Percentiles rank a stretch among this genome's conserved stretches.
Conservation (phyloP, 108 stramenopile genomes). For the Skeletonema potamos region DNA sequence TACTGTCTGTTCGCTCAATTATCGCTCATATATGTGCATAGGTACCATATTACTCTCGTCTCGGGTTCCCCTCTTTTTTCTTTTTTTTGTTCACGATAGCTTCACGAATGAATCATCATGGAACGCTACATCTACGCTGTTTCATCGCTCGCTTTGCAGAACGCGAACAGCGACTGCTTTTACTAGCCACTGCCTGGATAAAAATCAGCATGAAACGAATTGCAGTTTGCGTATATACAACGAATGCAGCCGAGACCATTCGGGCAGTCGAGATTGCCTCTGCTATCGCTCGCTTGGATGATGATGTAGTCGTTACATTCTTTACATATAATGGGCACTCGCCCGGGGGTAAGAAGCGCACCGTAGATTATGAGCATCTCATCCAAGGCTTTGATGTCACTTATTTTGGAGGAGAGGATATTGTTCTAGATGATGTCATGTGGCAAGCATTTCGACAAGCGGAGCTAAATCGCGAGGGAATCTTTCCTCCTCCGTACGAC, state of each 20-base stretch:
- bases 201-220: conserved; percentile 7
- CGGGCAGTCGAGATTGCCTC: conserved; percentile 30
- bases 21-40: too few species aligned
- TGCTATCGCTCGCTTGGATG: conserved; percentile 5
- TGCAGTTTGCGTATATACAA: conserved; percentile 33
- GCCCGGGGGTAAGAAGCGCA: conserved; percentile 3
- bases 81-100: too few species aligned
- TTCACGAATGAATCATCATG: too few species aligned
- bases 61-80: too few species aligned
- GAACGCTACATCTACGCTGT: too few species aligned
- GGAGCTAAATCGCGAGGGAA: conserved; percentile 8
- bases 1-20: too few species aligned
- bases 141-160: too few species aligned
- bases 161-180: too few species aligned
- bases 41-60: too few species aligned
- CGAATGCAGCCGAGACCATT: conserved; percentile 23
- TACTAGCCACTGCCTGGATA: neutral
- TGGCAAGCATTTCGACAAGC: conserved; percentile 20
- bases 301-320: conserved; percentile 9
- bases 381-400: conserved; percentile 23
- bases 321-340: conserved; percentile 21
- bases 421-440: conserved; percentile 23
- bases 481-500: conserved; percentile 30
- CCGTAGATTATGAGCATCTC: conserved; percentile 23
- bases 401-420: conserved; percentile 13